Conservation (phyloP, 108 stramenopile genomes). For the Parmales sp. region DNA sequence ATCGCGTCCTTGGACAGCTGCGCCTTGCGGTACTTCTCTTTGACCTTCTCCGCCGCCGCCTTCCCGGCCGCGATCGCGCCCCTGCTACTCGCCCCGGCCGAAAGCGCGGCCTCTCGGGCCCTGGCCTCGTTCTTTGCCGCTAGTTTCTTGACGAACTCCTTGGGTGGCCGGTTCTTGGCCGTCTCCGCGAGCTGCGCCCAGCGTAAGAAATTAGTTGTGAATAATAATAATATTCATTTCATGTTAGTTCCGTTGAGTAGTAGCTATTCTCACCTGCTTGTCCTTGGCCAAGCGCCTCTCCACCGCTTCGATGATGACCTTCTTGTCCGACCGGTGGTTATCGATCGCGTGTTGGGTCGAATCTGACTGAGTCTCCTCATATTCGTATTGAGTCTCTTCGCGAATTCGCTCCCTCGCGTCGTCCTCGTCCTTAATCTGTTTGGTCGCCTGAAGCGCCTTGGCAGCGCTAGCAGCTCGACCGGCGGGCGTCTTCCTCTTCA, state of each 20-base stretch:
- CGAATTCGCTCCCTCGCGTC: not conserved
- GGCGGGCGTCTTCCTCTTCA: not conserved
- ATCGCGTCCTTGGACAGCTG: not conserved
- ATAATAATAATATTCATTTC: no score
- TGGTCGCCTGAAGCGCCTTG: not conserved
- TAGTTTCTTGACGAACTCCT: not conserved
- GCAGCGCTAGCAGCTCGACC: not conserved
- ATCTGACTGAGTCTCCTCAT: not conserved
- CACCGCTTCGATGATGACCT: not conserved
- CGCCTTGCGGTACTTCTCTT: constrained; percentile 4
- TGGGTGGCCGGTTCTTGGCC: not conserved
- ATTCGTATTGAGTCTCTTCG: not conserved
- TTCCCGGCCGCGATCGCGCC: not conserved
- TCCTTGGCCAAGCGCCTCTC: not conserved
- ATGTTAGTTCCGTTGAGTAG: no score
- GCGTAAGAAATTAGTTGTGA: no score
- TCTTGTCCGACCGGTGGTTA: constrained; percentile 2
- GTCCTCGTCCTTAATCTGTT: not conserved
- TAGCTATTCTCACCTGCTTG: constrained; percentile 10
- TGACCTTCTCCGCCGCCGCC: not conserved
- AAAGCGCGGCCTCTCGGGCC: not conserved
- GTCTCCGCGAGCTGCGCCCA: no score
- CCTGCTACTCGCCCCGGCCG: not conserved
- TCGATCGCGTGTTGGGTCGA: not conserved
- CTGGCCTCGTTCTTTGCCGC: not conserved